These are phyloP conservation scores for Botrytis tulipae DNA, from an alignment of 2,329 filamentous ascomycete species.

Conservation along the genomic window DNA sequence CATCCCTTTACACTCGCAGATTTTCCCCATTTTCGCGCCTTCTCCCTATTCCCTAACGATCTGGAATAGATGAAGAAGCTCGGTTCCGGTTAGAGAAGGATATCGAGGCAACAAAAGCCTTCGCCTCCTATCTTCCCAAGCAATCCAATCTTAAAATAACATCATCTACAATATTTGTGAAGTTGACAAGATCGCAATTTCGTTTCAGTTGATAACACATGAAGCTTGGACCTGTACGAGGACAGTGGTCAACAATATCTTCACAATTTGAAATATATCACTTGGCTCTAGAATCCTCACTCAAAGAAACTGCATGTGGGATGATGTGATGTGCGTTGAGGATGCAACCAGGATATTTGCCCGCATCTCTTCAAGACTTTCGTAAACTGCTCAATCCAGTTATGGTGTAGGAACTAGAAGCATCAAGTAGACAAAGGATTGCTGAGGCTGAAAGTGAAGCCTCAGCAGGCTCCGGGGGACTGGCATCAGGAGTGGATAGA, in stretches of 20 bases:
- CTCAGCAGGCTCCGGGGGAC: neutral
- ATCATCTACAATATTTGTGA: neutral
- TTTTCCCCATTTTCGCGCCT: neutral
- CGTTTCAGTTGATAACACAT: conserved; percentile 12
- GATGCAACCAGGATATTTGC: neutral
- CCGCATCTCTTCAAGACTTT: neutral
- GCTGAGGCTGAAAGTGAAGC: neutral
- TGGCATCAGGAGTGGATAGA: neutral
- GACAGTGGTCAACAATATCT: neutral
- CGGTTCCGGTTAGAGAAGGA: neutral
- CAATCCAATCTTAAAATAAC: neutral
- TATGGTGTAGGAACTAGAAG: neutral
- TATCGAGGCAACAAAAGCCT: neutral
- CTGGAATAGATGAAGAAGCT: neutral
- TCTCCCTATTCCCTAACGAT: neutral
- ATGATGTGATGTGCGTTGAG: neutral
- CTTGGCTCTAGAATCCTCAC: conserved; percentile 1
- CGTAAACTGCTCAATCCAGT: neutral
- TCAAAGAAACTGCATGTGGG: neutral
- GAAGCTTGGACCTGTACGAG: conserved; percentile 14
- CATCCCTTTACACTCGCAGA: conserved; percentile 14
- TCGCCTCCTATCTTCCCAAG: neutral
- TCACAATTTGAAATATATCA: neutral
- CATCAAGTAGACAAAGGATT: neutral
- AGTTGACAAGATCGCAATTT: conserved; percentile 10